phyloP scores from a whole-genome alignment of 768 basidiomycete species.

The Lactifluus piperatus region DNA sequence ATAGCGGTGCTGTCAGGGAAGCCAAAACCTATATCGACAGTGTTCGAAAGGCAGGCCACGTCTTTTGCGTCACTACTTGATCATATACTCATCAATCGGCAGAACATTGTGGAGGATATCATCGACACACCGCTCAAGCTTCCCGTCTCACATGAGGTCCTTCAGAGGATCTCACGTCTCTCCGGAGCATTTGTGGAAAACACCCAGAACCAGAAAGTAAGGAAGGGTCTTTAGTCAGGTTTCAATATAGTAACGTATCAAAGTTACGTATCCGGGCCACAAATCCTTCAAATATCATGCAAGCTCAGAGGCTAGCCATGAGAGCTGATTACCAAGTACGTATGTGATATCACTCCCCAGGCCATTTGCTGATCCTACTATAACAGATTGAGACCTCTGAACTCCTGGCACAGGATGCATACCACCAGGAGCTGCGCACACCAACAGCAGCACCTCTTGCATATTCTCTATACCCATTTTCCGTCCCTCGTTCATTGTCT shows the following conservation, averaged over 20 bases:
- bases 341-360: neutral
- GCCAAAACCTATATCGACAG: constrained; percentile 38
- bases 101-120: constrained; percentile 28
- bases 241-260: neutral
- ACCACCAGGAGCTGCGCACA: constrained; percentile 2
- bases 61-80: neutral
- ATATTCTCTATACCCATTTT: constrained; percentile 66
- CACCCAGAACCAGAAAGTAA: constrained; percentile 34
- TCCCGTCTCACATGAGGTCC: constrained; percentile 37
- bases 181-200: constrained; percentile 57
- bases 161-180: constrained; percentile 59
- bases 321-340: constrained; percentile 40
- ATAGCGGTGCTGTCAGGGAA: constrained; percentile 41
- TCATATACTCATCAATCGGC: neutral
- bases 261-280: constrained; percentile 53
- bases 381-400: constrained; percentile 3
- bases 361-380: constrained; percentile 6
- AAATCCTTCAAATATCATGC: constrained; percentile 30
- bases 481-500: constrained; percentile 39
- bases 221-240: constrained; percentile 27
- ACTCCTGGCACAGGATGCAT: constrained; percentile 2
- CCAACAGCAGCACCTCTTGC: constrained; percentile 10
- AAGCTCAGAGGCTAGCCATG: constrained; percentile 45
- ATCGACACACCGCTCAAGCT: constrained; percentile 37
- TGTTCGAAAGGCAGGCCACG: constrained; percentile 41